Evolutionary conservation across 352 stramenopile species (phyloP).

Genomic region (Elongisporangium anandrum): DNA sequence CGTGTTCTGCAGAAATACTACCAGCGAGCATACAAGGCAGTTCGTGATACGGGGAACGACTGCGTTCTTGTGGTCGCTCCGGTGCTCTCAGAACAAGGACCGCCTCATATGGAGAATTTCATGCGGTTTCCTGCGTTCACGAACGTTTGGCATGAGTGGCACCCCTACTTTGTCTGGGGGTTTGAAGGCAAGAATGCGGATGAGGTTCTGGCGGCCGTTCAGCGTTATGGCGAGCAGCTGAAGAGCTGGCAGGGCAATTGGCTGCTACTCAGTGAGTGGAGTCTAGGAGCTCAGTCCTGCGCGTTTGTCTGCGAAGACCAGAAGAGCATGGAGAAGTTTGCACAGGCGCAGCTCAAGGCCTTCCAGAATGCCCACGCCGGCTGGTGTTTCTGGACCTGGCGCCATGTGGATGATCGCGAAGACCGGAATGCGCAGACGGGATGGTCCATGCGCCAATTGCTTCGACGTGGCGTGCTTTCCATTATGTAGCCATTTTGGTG

Average conservation of each 20-base stretch:
- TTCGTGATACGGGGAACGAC: slow-evolving; percentile 50
- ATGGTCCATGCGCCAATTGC: slow-evolving; percentile 76
- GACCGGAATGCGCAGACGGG: slow-evolving; percentile 32
- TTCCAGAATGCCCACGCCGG: slow-evolving; percentile 61
- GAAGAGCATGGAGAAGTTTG: slow-evolving; percentile 41
- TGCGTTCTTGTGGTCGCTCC: slow-evolving; percentile 51
- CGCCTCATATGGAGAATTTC: slow-evolving; percentile 31
- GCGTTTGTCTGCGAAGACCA: slow-evolving; percentile 54
- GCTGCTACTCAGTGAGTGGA: slow-evolving; percentile 85
- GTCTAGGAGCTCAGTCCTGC: slow-evolving; percentile 48
- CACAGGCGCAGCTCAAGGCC: slow-evolving; percentile 45
- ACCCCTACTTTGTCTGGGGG: slow-evolving; percentile 65
- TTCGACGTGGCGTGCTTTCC: slow-evolving; percentile 63
- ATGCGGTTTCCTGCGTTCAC: slow-evolving; percentile 29
- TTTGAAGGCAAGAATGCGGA: slow-evolving; percentile 50
- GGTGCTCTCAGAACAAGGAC: slow-evolving; percentile 47
- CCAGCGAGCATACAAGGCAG: slow-evolving; percentile 41
- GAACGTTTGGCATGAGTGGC: slow-evolving; percentile 48
- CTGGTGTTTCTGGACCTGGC: slow-evolving; percentile 88
- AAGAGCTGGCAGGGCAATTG: slow-evolving; percentile 60
- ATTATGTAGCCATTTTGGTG: neutral
- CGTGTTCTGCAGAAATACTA: slow-evolving; percentile 55
- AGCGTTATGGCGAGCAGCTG: slow-evolving; percentile 50
- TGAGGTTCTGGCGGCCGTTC: slow-evolving; percentile 54
- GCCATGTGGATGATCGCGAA: slow-evolving; percentile 64